Conservation (phyloP, 2,329 filamentous ascomycete species). For the Talaromyces sp. region DNA sequence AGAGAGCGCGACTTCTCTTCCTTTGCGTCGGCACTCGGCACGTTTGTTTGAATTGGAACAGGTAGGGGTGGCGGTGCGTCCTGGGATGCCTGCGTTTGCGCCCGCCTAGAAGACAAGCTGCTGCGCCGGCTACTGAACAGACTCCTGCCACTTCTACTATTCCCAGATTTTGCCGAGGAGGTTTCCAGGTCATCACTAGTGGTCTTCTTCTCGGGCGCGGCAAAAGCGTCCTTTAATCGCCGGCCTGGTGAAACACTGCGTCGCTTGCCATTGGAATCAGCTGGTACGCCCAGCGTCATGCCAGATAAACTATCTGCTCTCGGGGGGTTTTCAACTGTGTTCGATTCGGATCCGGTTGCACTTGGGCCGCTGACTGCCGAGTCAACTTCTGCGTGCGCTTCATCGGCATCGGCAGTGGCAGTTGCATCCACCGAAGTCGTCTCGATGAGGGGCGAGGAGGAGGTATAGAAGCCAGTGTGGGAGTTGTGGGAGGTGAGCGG, state of each 20-base stretch:
- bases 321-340: slow-evolving; percentile 42
- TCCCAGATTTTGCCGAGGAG: slow-evolving; percentile 45
- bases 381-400: slow-evolving; percentile 28
- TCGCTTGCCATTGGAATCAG: slow-evolving; percentile 46
- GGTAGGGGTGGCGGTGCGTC: slow-evolving; percentile 39
- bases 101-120: slow-evolving; percentile 39
- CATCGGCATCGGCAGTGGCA: slow-evolving; percentile 37
- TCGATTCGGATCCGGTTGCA: slow-evolving; percentile 43
- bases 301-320: slow-evolving; percentile 31
- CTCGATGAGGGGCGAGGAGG: slow-evolving; percentile 69
- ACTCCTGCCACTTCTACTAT: slow-evolving; percentile 43
- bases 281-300: slow-evolving; percentile 36
- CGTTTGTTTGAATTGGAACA: slow-evolving; percentile 34
- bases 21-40: slow-evolving; percentile 5
- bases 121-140: slow-evolving; percentile 43
- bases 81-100: slow-evolving; percentile 28
- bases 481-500: slow-evolving; percentile 62
- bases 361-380: slow-evolving; percentile 34
- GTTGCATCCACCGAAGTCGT: slow-evolving; percentile 51
- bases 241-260: slow-evolving; percentile 70
- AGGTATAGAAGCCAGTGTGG: slow-evolving; percentile 68
- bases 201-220: slow-evolving; percentile 51
- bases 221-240: slow-evolving; percentile 73
- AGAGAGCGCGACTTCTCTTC: slow-evolving; percentile 28
- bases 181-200: slow-evolving; percentile 53